Base-by-base conservation (phyloP, 108 stramenopile species). In the Hondaea fermentalgiana region DNA sequence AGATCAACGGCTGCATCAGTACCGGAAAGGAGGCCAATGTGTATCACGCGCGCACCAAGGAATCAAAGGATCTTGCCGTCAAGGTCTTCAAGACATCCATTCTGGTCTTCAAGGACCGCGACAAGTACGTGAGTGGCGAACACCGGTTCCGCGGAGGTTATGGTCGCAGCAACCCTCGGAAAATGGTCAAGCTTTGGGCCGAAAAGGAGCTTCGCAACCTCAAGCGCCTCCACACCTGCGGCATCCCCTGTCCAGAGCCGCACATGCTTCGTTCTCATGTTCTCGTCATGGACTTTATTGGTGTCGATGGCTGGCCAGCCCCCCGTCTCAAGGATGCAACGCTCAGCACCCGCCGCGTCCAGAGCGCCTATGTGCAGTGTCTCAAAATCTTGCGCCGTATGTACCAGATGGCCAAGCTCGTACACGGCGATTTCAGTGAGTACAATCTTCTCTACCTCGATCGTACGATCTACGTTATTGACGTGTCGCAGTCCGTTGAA, bases 1-100 rank as follows among this genome's bases (percentile, higher is more conserved):
- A 94, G 58, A 98, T 99, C 69, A 97, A 99, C 90, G 99, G 99
- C 58, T 99, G 99, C 91, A 89, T 99, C 42, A 96, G 96, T 91
- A 99, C 99, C 3, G 99, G 99, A 21, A 99, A 99, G 91, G 99
- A 99, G 91, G 99, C 99, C 72, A 99, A 99, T 94, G 99, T 99
- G 3, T 99, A 99, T 90, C 98, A 98, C 60, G 98, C 98, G 88
- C 93, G 93, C 91, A 96, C 95, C 14, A 96, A 95, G 4, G 76
- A 87, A 44, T 58, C 14, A 47, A 76, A 49, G 43, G 98, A 98
- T 89, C 97, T 94, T 91, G 99, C 99, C 8, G 96, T 99, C 88
- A 99, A 99, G 92, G 96, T 99, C 58, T 99, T 96, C 96, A 99
- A 99, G 92, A 99, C 99, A 5, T 96, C 96, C 69, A 99, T 99